Percentiles rank a stretch among this genome's conserved stretches.
These are phyloP conservation scores for Irpex sp. DNA, from an alignment of 1,284 basidiomycete species.

Conservation along the genomic window DNA sequence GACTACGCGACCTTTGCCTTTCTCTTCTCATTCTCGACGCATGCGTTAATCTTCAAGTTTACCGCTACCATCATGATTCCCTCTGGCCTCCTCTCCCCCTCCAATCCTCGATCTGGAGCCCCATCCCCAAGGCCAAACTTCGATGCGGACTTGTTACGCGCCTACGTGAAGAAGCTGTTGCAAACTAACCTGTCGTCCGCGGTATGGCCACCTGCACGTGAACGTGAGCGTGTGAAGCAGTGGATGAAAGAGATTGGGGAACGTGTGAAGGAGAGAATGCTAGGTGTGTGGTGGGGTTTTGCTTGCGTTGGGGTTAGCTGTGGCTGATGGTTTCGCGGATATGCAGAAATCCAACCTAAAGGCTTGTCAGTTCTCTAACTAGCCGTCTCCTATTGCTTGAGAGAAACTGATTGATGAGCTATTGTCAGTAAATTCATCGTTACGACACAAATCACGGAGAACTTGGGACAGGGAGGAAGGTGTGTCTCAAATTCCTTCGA, in stretches of 20 bases:
- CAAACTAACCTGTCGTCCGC: slow-evolving; percentile 59
- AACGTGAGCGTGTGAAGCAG: slow-evolving; percentile 62
- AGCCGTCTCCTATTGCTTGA: neutral
- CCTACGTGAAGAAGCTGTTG: slow-evolving; percentile 78
- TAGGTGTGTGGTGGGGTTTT: slow-evolving; percentile 33
- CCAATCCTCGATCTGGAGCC: slow-evolving; percentile 49
- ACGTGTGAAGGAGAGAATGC: slow-evolving; percentile 77
- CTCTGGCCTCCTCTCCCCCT: slow-evolving; percentile 47
- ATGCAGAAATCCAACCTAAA: slow-evolving; percentile 64
- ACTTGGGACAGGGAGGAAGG: slow-evolving; percentile 77
- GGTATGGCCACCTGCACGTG: slow-evolving; percentile 64
- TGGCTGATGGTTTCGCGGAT: slow-evolving; percentile 5
- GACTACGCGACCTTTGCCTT: slow-evolving; percentile 30
- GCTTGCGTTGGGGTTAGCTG: slow-evolving; percentile 2
- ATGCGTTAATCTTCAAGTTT: slow-evolving; percentile 2
- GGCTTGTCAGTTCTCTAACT: slow-evolving; percentile 62
- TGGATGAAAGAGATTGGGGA: slow-evolving; percentile 83
- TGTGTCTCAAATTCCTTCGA: slow-evolving; percentile 30
- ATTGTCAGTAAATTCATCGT: slow-evolving; percentile 76
- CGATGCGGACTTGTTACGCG: slow-evolving; percentile 65
- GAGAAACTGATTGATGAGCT: no score
- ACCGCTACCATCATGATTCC: slow-evolving; percentile 28
- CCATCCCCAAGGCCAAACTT: slow-evolving; percentile 61
- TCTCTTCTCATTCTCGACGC: slow-evolving; percentile 29
- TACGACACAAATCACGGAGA: slow-evolving; percentile 78